Base-by-base conservation (phyloP, 1,139 yeast genomes). In the Magnusiomyces ingens region DNA sequence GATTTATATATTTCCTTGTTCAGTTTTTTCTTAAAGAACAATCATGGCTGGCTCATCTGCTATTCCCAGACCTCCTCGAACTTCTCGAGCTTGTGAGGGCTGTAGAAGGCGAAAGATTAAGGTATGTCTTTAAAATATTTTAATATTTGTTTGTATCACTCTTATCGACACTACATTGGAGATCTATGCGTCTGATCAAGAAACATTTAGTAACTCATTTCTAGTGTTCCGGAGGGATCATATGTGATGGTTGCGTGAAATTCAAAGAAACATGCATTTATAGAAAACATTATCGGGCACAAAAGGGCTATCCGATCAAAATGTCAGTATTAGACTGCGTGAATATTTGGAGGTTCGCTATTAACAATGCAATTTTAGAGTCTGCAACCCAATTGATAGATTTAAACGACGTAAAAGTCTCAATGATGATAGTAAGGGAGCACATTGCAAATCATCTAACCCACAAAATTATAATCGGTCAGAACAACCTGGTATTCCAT, bases 21-120 rank as follows among this genome's bases (percentile, higher is more conserved):
- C 19, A 36, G 42, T 26, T 29, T 48, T 43, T 43, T 26, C 36
- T 42, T 8, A 26, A n/a, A n/a, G 8, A 5, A 26, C 32, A 26
- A 26, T 40, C 29, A 43, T 47, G 48, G 29, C 53, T 32, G 35
- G 29, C 40, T 37, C 41, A 17, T 45, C 48, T 10, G 36, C 49
- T 10, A 26, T 54, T 15, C 32, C 57, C 13, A 48, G 58, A 36
- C 36, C 60, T 13, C 54, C 62, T 3, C 44, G 65, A 36, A 63
- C 64, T 17, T 62, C 82, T 2, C 68, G 81, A 55, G 85, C 85
- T 3, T 81, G 86, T 62, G 84, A 81, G 61, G 78, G 76, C 52
- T 81, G 86, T 61, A 71, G 85, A 26, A 76, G 74, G 58, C 78
- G 81, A 56, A 81, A 81, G 62, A 82, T 81, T 56, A 79, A 79